Base-by-base conservation (phyloP, 345 rosid species). In the Streptanthus diversifolius region DNA sequence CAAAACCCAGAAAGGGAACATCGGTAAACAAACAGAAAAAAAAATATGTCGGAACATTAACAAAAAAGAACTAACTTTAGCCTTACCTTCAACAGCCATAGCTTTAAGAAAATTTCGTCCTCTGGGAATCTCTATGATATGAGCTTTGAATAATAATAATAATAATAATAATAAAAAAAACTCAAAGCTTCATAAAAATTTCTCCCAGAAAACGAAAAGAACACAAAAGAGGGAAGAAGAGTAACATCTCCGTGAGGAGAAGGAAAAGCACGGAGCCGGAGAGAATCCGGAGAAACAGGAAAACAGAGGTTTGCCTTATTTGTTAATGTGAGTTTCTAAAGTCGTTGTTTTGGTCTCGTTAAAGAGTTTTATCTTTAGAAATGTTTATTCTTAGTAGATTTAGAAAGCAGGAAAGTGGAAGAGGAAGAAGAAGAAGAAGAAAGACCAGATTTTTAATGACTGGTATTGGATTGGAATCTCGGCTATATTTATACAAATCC, bases 401-500 rank as follows among this genome's bases (percentile, higher is more conserved):
- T 33, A 37, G 45, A 41, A 59, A 68, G 78, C 66, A 70, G 53
- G 35, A 52, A 36, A 35, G 55, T 15, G 57, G 59, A 65, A 13
- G 72, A 36, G 35, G 40, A 25, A 48, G 54, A 3, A 4, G 56
- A 27, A 10, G 54, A 19, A 25, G 43, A 66, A 19, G 36, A 60
- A n/a, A 55, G 48, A 56, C 47, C 55, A 52, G 62, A 22, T 51
- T 24, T 45, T 72, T 71, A 56, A 68, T 68, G 65, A 61, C 57
- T 56, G 59, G 36, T 6, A 58, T 22, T 71, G 79, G 70, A 44
- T 79, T 59, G 68, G 77, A 71, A 68, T 59, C 57, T 57, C 12
- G 47, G 41, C 74, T 80, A 80, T 81, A 82, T 87, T 80, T 87
- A 80, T 87, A 80, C 82, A 64, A 27, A 61, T 68, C 73, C 53